A percentile compares a stretch with the other conserved stretches of the same genome.
phyloP scores from a whole-genome alignment of 2,329 filamentous ascomycete genomes.

The Trichoderma guizhouense region DNA sequence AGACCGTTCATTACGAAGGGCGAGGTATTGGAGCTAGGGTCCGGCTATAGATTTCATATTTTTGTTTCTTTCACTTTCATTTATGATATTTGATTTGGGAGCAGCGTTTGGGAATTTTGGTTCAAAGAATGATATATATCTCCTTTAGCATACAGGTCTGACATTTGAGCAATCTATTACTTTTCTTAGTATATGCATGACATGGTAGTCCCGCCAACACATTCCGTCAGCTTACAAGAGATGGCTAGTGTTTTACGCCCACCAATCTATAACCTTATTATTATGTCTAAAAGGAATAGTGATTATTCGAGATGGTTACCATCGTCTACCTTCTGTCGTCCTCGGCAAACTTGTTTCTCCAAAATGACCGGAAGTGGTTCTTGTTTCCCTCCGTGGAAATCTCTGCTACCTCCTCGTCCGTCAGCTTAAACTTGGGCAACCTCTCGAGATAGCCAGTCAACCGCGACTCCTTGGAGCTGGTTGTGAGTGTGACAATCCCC shows the following conservation, averaged over 20 bases:
- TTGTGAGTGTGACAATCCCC: conserved; percentile 57
- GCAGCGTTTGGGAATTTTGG: neutral
- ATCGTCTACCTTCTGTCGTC: conserved; percentile 44
- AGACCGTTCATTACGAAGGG: conserved; percentile 68
- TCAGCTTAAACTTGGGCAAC: conserved; percentile 55
- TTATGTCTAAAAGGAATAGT: neutral
- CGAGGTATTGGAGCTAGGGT: conserved; percentile 65
- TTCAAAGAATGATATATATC: neutral
- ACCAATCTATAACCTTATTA: neutral
- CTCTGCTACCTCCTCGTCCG: conserved; percentile 54
- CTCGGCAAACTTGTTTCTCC: conserved; percentile 48
- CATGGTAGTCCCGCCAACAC: neutral
- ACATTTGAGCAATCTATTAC: neutral
- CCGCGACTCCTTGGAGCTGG: conserved; percentile 56
- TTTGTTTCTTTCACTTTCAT: neutral
- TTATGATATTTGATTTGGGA: neutral
- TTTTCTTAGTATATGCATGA: neutral
- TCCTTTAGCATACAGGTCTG: neutral
- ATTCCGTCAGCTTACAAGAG: neutral
- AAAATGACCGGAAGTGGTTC: conserved; percentile 62
- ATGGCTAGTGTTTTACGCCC: neutral
- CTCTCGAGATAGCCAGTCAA: conserved; percentile 53
- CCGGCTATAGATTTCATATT: conserved; percentile 25
- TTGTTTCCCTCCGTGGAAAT: conserved; percentile 54
- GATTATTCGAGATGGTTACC: neutral